phyloP scores from a whole-genome alignment of 2,329 filamentous ascomycete genomes.

The Thermoascus crustaceus region DNA sequence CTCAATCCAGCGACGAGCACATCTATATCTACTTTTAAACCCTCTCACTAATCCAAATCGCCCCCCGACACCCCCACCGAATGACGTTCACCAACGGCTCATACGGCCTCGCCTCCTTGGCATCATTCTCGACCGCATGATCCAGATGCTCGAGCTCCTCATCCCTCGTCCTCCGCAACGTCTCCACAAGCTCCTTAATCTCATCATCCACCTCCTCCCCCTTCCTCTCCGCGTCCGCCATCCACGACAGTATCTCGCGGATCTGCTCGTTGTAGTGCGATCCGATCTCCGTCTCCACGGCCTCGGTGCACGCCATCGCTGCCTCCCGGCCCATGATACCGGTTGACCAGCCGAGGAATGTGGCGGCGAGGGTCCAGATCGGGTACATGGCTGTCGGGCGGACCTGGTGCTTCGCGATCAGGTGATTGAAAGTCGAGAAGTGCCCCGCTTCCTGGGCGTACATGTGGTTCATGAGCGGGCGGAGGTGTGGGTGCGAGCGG shows the following conservation, averaged over 20 bases:
- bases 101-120: slow-evolving; percentile 81
- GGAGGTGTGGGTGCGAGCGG: slow-evolving; percentile 73
- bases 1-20: too few relatives aligned
- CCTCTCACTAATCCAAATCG: slow-evolving; percentile 72
- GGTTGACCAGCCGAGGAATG: slow-evolving; percentile 79
- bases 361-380: slow-evolving; percentile 73
- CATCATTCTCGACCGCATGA: slow-evolving; percentile 87
- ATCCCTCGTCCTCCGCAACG: slow-evolving; percentile 76
- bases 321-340: slow-evolving; percentile 84
- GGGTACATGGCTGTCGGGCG: slow-evolving; percentile 91
- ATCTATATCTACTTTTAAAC: too few relatives aligned
- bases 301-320: slow-evolving; percentile 97
- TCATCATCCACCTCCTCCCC: slow-evolving; percentile 78
- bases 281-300: slow-evolving; percentile 96
- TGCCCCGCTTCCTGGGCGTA: slow-evolving; percentile 92
- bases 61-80: slow-evolving; percentile 77
- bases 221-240: slow-evolving; percentile 61
- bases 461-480: slow-evolving; percentile 93
- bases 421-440: slow-evolving; percentile 72
- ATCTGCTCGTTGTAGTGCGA: slow-evolving; percentile 94
- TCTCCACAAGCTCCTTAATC: slow-evolving; percentile 61
- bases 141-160: slow-evolving; percentile 97
- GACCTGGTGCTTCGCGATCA: slow-evolving; percentile 78
- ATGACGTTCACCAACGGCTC: slow-evolving; percentile 83
- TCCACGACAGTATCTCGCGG: slow-evolving; percentile 70